These are phyloP conservation scores for Xylaria sp. DNA, from an alignment of 2,329 filamentous ascomycete genomes.

Conservation along the genomic window DNA sequence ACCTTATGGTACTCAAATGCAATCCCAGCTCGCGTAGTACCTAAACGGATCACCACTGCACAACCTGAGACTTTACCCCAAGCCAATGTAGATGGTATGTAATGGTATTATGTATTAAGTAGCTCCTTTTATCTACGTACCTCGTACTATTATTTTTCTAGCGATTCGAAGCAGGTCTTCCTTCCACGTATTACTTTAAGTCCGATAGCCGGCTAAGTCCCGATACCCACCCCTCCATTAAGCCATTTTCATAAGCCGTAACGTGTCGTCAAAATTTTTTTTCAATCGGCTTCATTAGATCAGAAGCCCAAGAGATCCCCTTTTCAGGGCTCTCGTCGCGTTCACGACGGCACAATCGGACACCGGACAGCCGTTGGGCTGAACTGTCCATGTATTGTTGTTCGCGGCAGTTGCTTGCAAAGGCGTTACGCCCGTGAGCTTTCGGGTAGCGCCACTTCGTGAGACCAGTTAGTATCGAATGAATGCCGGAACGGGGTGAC, in stretches of 20 bases:
- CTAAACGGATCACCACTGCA: neutral
- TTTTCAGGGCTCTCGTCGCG: constrained; percentile 15
- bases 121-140: neutral
- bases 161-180: constrained; percentile 5
- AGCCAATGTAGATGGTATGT: neutral
- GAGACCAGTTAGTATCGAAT: neutral
- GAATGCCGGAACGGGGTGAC: neutral
- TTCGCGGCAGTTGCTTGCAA: constrained; percentile 34
- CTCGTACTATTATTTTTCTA: neutral
- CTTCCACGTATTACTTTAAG: constrained; percentile 26
- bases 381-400: constrained; percentile 31
- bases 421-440: constrained; percentile 32
- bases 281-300: constrained; percentile 13
- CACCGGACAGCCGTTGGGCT: constrained; percentile 32
- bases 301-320: constrained; percentile 12
- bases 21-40: neutral
- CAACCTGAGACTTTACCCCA: neutral
- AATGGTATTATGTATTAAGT: constrained; percentile 23
- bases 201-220: neutral
- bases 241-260: constrained; percentile 7
- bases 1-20: neutral
- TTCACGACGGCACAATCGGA: constrained; percentile 21
- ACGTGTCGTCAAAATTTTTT: constrained; percentile 15
- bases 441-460: constrained; percentile 20
- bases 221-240: constrained; percentile 1